phyloP scores from a whole-genome alignment of 192 early-diverging fungal genomes.

The Mortierella hygrophila region DNA sequence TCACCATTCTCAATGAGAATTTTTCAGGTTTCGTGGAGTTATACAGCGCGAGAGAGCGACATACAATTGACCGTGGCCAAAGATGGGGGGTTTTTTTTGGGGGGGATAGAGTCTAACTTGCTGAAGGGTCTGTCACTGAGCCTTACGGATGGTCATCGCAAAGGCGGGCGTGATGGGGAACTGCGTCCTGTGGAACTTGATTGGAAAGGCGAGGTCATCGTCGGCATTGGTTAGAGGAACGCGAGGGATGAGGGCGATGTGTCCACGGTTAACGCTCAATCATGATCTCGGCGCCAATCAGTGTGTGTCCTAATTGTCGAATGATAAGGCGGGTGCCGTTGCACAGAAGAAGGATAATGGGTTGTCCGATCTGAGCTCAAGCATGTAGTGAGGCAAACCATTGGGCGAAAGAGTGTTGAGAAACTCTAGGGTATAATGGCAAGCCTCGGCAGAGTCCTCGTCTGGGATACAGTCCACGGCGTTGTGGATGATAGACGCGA shows the following conservation, averaged over 20 bases:
- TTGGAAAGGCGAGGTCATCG: slow-evolving; percentile 20
- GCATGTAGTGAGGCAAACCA: slow-evolving; percentile 12
- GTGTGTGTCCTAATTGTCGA: background rate
- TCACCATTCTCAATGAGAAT: slow-evolving; percentile 3
- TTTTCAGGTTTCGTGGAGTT: background rate
- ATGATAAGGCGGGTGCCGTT: slow-evolving; percentile 31
- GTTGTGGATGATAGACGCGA: background rate
- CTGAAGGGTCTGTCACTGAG: slow-evolving; percentile 25
- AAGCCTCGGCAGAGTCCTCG: background rate
- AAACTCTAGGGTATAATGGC: slow-evolving; percentile 22
- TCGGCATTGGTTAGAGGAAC: slow-evolving; percentile 14
- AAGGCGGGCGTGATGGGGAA: slow-evolving; percentile 30
- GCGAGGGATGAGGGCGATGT: slow-evolving; percentile 15
- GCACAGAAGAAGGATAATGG: slow-evolving; percentile 28
- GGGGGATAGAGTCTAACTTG: slow-evolving; percentile 12
- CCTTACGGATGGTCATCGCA: slow-evolving; percentile 42
- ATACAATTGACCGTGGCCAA: slow-evolving; percentile 37
- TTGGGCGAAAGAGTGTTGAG: slow-evolving; percentile 14
- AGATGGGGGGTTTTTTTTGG: slow-evolving; percentile 6
- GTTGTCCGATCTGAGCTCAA: slow-evolving; percentile 22
- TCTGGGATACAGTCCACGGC: slow-evolving; percentile 10
- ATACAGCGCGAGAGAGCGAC: slow-evolving; percentile 27
- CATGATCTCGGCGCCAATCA: slow-evolving; percentile 27
- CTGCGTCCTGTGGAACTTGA: slow-evolving; percentile 28
- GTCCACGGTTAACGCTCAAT: background rate